phyloP scores from a whole-genome alignment of 1,284 basidiomycete genomes.

The Trametes pubescens region DNA sequence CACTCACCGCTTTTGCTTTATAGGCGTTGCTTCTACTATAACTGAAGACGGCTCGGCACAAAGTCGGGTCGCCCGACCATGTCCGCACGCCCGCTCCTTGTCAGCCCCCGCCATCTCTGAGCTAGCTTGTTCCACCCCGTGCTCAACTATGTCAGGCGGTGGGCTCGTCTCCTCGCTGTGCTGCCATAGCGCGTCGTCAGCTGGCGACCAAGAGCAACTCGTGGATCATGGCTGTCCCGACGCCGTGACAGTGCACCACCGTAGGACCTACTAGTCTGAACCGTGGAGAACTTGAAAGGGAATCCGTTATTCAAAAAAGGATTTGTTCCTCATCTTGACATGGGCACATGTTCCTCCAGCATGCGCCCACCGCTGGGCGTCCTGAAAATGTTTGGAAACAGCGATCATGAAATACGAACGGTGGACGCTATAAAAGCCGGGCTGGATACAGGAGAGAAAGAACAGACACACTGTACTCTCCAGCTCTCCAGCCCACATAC shows the following conservation, averaged over 20 bases:
- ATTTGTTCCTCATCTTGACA: neutral
- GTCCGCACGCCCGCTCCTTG: neutral
- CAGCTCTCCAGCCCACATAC: neutral
- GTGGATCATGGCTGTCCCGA: conserved; percentile 1
- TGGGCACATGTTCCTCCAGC: conserved; percentile 10
- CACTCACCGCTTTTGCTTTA: too few species aligned
- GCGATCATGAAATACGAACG: too few species aligned
- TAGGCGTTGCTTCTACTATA: neutral
- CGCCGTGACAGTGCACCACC: neutral
- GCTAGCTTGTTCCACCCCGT: neutral
- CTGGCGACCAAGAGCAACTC: neutral
- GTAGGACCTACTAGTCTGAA: neutral
- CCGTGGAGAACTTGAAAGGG: neutral
- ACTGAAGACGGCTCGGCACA: conserved; percentile 24
- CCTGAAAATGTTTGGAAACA: neutral
- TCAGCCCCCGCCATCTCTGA: neutral
- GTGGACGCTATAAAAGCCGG: conserved; percentile 6
- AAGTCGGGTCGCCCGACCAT: conserved; percentile 18
- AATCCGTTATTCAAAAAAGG: neutral
- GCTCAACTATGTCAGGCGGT: conserved; percentile 1
- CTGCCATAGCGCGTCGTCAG: conserved; percentile 1
- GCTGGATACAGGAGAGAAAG: neutral
- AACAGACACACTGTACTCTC: conserved; percentile 1
- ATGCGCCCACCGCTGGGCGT: neutral
- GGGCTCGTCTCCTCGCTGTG: neutral